Evolutionary conservation across 2,329 filamentous ascomycete species (phyloP).

Genomic region (Pezicula carpinea): DNA sequence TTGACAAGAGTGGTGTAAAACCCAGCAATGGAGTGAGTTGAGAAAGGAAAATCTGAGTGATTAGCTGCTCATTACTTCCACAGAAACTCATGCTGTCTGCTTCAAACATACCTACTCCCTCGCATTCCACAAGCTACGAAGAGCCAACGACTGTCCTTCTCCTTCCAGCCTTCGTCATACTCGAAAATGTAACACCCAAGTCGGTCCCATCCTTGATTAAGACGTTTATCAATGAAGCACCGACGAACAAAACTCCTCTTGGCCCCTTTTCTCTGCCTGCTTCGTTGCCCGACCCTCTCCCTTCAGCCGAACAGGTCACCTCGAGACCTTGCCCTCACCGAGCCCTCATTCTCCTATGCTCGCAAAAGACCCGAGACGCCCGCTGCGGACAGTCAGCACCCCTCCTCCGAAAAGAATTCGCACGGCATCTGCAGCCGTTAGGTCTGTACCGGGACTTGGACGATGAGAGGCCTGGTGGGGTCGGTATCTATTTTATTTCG

Average conservation of each 20-base stretch:
- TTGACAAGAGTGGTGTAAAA: constrained; percentile 49
- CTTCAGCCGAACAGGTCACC: constrained; percentile 37
- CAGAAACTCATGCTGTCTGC: constrained; percentile 87
- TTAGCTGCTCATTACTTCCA: constrained; percentile 2
- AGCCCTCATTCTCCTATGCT: constrained; percentile 88
- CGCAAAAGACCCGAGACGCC: constrained; percentile 88
- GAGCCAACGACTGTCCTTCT: constrained; percentile 76
- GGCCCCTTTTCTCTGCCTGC: constrained; percentile 56
- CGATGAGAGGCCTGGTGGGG: constrained; percentile 84
- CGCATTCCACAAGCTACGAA: constrained; percentile 56
- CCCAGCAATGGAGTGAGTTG: constrained; percentile 63
- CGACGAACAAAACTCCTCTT: constrained; percentile 62
- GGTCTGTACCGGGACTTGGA: constrained; percentile 83
- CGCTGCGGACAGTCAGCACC: constrained; percentile 93
- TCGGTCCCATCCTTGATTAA: constrained; percentile 68
- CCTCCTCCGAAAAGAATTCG: constrained; percentile 80
- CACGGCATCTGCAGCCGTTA: constrained; percentile 79
- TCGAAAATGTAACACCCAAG: constrained; percentile 78
- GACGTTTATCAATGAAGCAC: constrained; percentile 63
- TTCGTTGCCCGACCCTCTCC: constrained; percentile 27
- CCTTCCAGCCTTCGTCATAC: constrained; percentile 76
- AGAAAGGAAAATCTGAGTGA: background rate
- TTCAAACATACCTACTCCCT: constrained; percentile 81
- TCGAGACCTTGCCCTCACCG: constrained; percentile 72
- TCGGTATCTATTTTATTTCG: constrained; percentile 93